phyloP scores from a whole-genome alignment of 495 filamentous ascomycete genomes.

The Penicillium soppii region DNA sequence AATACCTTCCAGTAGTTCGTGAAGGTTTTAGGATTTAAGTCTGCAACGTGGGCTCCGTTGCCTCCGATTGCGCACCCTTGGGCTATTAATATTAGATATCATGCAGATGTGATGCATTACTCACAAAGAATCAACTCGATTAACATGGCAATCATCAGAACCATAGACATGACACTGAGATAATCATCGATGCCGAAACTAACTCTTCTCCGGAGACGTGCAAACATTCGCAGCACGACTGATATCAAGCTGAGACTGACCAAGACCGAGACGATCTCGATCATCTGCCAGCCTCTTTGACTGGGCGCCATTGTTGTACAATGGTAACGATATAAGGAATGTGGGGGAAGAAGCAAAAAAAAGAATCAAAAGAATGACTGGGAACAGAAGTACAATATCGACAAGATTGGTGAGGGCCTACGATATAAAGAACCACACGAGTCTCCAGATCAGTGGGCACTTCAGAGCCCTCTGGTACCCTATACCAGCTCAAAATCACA shows the following conservation, averaged over 20 bases:
- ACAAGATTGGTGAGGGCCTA: no score
- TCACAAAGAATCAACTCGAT: slow-evolving; percentile 38
- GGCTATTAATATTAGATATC: slow-evolving; percentile 4
- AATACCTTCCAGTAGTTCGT: slow-evolving; percentile 40
- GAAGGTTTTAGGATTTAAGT: slow-evolving; percentile 23
- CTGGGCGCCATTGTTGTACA: slow-evolving; percentile 28
- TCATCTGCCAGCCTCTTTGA: slow-evolving; percentile 33
- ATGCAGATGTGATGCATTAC: slow-evolving; percentile 2
- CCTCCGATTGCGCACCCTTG: slow-evolving; percentile 40
- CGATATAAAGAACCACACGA: slow-evolving; percentile 10
- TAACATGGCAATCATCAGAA: slow-evolving; percentile 36
- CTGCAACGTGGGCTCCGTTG: slow-evolving; percentile 29
- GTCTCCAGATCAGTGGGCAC: background rate
- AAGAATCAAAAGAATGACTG: slow-evolving; percentile 6
- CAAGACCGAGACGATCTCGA: slow-evolving; percentile 36
- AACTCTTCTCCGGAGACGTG: slow-evolving; percentile 39
- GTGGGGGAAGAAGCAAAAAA: background rate
- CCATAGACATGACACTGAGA: slow-evolving; percentile 30
- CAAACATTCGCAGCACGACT: slow-evolving; percentile 37
- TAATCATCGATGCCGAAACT: slow-evolving; percentile 43
- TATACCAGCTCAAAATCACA: background rate
- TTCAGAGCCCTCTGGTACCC: background rate
- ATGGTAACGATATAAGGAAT: slow-evolving; percentile 1
- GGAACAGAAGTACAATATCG: slow-evolving; percentile 12
- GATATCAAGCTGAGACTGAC: slow-evolving; percentile 35